These are phyloP conservation scores for Paraphaeosphaeria minitans DNA, from an alignment of 2,329 filamentous ascomycete species.

Conservation along the genomic window DNA sequence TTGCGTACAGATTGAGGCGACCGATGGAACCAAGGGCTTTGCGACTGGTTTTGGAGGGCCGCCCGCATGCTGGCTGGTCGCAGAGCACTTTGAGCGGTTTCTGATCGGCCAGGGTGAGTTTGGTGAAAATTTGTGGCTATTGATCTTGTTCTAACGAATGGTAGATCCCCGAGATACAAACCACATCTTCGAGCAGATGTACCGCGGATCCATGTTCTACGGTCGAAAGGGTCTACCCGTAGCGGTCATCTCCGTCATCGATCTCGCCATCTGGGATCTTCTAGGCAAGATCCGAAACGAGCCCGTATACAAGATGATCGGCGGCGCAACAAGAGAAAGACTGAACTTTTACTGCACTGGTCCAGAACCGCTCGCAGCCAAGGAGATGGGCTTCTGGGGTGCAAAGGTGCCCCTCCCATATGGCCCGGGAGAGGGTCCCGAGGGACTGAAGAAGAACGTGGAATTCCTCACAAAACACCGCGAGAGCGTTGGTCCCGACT, in stretches of 20 bases:
- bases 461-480: conserved; percentile 86
- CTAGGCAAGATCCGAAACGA: conserved; percentile 89
- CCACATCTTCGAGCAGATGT: conserved; percentile 95
- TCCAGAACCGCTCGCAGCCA: conserved; percentile 79
- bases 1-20: conserved; percentile 85
- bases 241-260: conserved; percentile 92
- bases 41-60: conserved; percentile 94
- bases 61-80: conserved; percentile 90
- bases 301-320: conserved; percentile 93
- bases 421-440: conserved; percentile 83
- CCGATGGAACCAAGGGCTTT: conserved; percentile 90
- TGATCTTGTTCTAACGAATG: neutral
- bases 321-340: conserved; percentile 81
- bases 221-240: conserved; percentile 89
- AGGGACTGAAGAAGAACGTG: conserved; percentile 84
- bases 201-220: conserved; percentile 94
- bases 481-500: conserved; percentile 83
- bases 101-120: conserved; percentile 72
- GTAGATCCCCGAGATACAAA: conserved; percentile 87
- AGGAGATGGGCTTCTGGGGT: conserved; percentile 86
- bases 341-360: conserved; percentile 95
- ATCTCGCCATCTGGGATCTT: conserved; percentile 90
- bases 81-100: conserved; percentile 93
- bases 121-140: neutral
- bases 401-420: conserved; percentile 90